A percentile compares a stretch with the other conserved stretches of the same genome.
These are phyloP conservation scores for Sporopachydermia quercuum DNA, from an alignment of 805 yeast species.

Conservation along the genomic window DNA sequence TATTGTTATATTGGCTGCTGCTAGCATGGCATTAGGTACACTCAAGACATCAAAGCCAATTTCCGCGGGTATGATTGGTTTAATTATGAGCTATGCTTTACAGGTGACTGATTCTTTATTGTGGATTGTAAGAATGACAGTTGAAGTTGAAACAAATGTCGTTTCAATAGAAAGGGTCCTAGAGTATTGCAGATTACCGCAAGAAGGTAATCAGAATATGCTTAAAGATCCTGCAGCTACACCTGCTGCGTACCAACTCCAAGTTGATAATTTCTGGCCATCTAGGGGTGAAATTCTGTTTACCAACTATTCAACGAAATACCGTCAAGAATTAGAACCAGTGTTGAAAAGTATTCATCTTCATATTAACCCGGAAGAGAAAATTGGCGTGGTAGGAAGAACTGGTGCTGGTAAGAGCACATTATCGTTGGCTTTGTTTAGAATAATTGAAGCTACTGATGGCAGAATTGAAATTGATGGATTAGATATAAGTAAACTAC, in stretches of 20 bases:
- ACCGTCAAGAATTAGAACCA: slow-evolving; percentile 67
- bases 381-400: slow-evolving; percentile 90
- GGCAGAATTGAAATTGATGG: slow-evolving; percentile 68
- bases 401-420: slow-evolving; percentile 96
- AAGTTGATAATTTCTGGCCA: too few relatives aligned
- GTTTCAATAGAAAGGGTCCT: slow-evolving; percentile 90
- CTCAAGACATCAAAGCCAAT: slow-evolving; percentile 53
- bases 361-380: slow-evolving; percentile 56
- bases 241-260: slow-evolving; percentile 23
- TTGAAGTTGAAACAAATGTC: slow-evolving; percentile 93
- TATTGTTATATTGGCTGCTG: slow-evolving; percentile 70
- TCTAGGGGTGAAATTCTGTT: slow-evolving; percentile 49
- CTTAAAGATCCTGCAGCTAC: slow-evolving; percentile 61
- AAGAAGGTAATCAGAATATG: slow-evolving; percentile 74
- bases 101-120: slow-evolving; percentile 87
- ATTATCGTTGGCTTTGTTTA: slow-evolving; percentile 66
- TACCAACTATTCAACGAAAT: slow-evolving; percentile 64
- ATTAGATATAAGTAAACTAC: slow-evolving; percentile 48
- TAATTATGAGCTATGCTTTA: slow-evolving; percentile 83
- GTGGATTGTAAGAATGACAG: slow-evolving; percentile 98
- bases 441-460: slow-evolving; percentile 63
- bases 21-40: slow-evolving; percentile 64
- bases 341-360: slow-evolving; percentile 58
- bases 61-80: slow-evolving; percentile 86
- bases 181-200: slow-evolving; percentile 63